Base-by-base conservation (phyloP, 306 rosid species). In the Psophocarpus tetragonolobus region DNA sequence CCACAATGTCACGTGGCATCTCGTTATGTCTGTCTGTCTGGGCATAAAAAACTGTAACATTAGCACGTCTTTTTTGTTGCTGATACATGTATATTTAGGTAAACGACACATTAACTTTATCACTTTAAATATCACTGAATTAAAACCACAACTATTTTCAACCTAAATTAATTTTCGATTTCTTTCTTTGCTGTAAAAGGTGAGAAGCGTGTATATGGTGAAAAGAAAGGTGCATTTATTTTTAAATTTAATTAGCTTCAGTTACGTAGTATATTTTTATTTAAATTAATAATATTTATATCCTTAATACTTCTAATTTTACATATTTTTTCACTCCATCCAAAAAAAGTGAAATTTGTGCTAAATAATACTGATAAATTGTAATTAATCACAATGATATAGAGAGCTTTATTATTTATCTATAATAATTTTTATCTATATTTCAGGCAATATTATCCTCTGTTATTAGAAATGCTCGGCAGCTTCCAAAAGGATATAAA, bases 81-180 rank as follows among this genome's bases (percentile, higher is more conserved):
- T 78, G 42, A 41, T 63, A 20, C 42, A 24, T 32, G 56, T 57
- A 58, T 57, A 18, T 67, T 39, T 71, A 1, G 63, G 68, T 76
- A 66, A 78, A 83, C 77, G 83, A 83, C 83, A 73, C 3, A 35
- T 45, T 80, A 63, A 38, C 73, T 72, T 71, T 80, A 50, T 71
- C 45, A 66, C 17, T 64, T 64, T 9, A 17, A 35, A 35, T 18
- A 64, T 64, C 29, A 8, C 6, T 62, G 6, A 35, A 17, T 64
- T 64, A 8, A 38, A 65, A 65, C 35, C 29, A 9, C 0, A 35
- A 35, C 26, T 33, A 14, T n/a, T 61, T 10, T 63, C 47, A 33
- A 62, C 20, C 70, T 64, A 35, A 17, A 32, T 62, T 35, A 11
- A 61, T 23, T 60, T 13, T 30, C 0, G 5, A 1, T 32, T 62